A percentile compares a stretch with the other conserved stretches of the same genome.
phyloP scores from a whole-genome alignment of 2,329 filamentous ascomycete genomes.

The Trichoderma aggressivum region DNA sequence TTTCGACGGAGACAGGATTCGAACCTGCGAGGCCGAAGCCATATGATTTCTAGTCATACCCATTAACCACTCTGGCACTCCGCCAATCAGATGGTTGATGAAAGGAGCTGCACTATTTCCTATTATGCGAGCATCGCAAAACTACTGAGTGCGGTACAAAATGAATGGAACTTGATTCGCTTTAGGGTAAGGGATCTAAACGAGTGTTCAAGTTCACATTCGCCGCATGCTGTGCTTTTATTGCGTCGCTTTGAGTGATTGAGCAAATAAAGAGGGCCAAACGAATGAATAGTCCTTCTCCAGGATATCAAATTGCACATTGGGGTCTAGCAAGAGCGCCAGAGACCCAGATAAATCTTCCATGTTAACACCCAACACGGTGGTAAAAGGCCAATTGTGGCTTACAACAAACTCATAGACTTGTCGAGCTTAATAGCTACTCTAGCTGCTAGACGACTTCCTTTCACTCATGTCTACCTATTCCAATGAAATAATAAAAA shows the following conservation, averaged over 20 bases:
- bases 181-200: neutral
- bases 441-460: neutral
- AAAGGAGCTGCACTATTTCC: neutral
- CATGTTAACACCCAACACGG: neutral
- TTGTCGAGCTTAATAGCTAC: neutral
- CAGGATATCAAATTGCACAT: neutral
- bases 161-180: neutral
- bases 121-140: neutral
- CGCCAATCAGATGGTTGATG: neutral
- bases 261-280: neutral
- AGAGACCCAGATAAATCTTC: neutral
- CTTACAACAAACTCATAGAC: neutral
- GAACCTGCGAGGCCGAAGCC: slow-evolving; percentile 16
- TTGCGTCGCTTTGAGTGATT: neutral
- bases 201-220: neutral
- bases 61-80: slow-evolving; percentile 1
- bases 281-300: neutral
- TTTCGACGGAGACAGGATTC: slow-evolving; percentile 17
- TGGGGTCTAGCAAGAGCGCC: neutral
- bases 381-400: neutral
- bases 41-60: slow-evolving; percentile 18
- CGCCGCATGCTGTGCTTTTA: neutral
- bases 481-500: neutral
- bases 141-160: neutral
- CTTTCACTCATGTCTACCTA: neutral